These are phyloP conservation scores for Sugiyamaella americana DNA, from an alignment of 805 yeast species.

Conservation along the genomic window DNA sequence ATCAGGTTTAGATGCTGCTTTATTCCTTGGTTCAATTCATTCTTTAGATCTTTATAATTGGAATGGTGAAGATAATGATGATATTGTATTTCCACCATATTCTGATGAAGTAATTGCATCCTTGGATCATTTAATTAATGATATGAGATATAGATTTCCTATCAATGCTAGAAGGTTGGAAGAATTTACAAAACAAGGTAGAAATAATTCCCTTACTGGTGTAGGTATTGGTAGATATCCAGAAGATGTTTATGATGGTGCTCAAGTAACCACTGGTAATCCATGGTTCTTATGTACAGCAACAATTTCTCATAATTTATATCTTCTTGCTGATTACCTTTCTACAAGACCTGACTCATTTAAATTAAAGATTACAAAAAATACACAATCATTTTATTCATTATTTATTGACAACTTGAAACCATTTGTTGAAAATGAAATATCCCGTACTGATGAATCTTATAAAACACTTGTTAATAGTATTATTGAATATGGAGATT, in stretches of 20 bases:
- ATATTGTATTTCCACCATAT: constrained; percentile 24
- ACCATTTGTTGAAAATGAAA: constrained; percentile 21
- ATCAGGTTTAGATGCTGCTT: constrained; percentile 74
- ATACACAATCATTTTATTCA: constrained; percentile 15
- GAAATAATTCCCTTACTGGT: constrained; percentile 32
- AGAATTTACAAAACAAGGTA: constrained; percentile 11
- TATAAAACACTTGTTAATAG: constrained; percentile 15
- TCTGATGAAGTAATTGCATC: constrained; percentile 34
- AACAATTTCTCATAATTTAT: constrained; percentile 32
- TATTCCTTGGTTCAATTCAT: constrained; percentile 45
- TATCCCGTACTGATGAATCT: constrained; percentile 10
- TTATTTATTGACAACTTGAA: constrained; percentile 14
- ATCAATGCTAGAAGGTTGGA: constrained; percentile 42
- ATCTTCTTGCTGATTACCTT: constrained; percentile 27
- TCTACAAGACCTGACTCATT: constrained; percentile 13
- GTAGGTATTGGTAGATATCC: constrained; percentile 87
- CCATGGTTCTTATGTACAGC: constrained; percentile 75
- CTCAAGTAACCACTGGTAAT: constrained; percentile 66
- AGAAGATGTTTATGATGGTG: constrained; percentile 82
- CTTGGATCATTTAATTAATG: constrained; percentile 51
- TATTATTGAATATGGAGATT: constrained; percentile 39
- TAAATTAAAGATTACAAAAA: constrained; percentile 10
- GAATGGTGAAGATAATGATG: constrained; percentile 15
- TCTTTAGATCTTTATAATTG: constrained; percentile 23
- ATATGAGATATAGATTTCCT: constrained; percentile 72